Conservation (phyloP, 176 grass and related monocot genomes). For the Eremochloa ophiuroides region DNA sequence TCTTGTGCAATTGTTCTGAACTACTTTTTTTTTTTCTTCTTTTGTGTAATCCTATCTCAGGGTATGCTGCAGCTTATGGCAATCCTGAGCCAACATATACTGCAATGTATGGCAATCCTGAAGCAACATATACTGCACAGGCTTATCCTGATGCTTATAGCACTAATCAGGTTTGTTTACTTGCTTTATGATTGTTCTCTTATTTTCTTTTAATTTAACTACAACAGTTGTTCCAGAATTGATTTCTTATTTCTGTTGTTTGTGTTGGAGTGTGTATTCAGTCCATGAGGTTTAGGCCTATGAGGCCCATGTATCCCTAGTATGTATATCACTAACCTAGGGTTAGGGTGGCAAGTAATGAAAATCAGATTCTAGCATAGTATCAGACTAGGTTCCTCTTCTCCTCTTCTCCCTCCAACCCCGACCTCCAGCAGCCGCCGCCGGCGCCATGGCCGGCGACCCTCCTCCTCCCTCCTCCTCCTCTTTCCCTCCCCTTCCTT, state of each 20-base stretch:
- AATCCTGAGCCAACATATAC: conserved; percentile 29
- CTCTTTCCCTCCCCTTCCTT: too few relatives aligned
- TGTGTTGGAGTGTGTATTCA: too few relatives aligned
- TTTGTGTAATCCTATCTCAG: conserved; percentile 37
- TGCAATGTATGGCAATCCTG: conserved; percentile 27
- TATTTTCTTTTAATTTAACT: conserved; percentile 2
- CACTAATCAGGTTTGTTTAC: conserved; percentile 54
- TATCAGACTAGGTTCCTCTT: too few relatives aligned
- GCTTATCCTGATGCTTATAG: conserved; percentile 47
- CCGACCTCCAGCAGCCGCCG: too few relatives aligned
- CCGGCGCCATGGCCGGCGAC: too few relatives aligned
- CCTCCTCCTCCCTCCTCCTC: too few relatives aligned
- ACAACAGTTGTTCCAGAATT: not conserved
- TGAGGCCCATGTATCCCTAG: too few relatives aligned
- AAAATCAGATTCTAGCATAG: too few relatives aligned
- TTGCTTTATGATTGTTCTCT: conserved; percentile 14
- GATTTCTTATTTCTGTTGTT: not conserved
- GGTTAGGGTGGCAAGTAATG: too few relatives aligned
- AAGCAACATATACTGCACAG: conserved; percentile 23
- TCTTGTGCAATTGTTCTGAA: not conserved
- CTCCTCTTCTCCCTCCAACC: too few relatives aligned
- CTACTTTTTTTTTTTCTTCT: not conserved
- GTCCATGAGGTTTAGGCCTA: too few relatives aligned
- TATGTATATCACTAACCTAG: too few relatives aligned
- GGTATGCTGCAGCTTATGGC: conserved; percentile 47